Conservation (phyloP, 139 green algal species). For the Prasinococcaceae sp. region DNA sequence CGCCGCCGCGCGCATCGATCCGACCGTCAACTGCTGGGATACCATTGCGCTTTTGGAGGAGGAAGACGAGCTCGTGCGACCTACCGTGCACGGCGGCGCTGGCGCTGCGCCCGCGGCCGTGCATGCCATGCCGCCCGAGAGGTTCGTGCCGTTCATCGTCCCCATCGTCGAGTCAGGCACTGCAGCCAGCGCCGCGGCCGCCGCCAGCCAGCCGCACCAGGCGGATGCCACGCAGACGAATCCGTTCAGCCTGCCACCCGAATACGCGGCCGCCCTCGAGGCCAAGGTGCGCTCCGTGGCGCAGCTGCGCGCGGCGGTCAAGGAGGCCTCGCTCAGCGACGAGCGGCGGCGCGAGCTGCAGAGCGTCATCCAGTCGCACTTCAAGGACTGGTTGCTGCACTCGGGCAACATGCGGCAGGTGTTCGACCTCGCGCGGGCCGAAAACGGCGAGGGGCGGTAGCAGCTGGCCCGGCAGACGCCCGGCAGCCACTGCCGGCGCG, state of each 20-base stretch:
- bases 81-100: conserved; percentile 1
- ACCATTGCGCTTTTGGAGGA: conserved; percentile 1
- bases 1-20: conserved; percentile 9
- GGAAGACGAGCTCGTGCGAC: conserved; percentile 4
- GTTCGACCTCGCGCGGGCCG: conserved; percentile 66
- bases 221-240: conserved; percentile 9
- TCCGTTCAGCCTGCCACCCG: conserved; percentile 60
- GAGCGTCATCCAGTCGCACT: conserved; percentile 62
- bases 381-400: conserved; percentile 63
- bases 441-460: conserved; percentile 30
- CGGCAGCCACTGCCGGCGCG: too few species aligned
- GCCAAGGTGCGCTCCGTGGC: conserved; percentile 52
- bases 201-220: neutral
- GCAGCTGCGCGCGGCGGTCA: conserved; percentile 48
- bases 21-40: conserved; percentile 22
- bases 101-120: conserved; percentile 5
- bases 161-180: neutral
- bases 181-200: neutral
- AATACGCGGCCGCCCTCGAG: conserved; percentile 58
- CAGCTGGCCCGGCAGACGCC: too few species aligned
- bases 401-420: conserved; percentile 27
- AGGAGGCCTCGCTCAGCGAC: conserved; percentile 44
- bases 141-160: conserved; percentile 29
- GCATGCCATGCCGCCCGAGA: conserved; percentile 10
- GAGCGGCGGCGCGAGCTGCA: conserved; percentile 56